Percentiles rank a stretch among this genome's conserved stretches.
phyloP scores from a whole-genome alignment of 805 yeast species.

The Clavispora santaluciae region DNA sequence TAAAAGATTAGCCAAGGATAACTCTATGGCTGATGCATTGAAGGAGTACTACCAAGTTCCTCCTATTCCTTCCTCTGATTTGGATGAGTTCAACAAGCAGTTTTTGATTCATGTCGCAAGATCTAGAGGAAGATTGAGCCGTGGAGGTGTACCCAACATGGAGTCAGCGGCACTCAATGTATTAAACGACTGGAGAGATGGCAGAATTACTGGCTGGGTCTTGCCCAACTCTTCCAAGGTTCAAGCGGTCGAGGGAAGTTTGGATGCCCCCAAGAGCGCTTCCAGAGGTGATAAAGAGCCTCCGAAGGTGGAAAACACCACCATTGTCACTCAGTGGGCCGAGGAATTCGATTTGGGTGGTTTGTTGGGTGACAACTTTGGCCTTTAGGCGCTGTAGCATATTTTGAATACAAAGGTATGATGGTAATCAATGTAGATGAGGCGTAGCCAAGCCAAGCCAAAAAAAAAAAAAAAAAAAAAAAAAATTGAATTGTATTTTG shows the following conservation, averaged over 20 bases:
- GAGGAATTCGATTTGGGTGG: conserved; percentile 91
- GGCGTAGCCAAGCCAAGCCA: too few species aligned
- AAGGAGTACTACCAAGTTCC: conserved; percentile 74
- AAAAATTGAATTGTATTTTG: too few species aligned
- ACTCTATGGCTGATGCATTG: conserved; percentile 73
- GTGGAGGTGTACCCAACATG: conserved; percentile 89
- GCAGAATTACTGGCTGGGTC: conserved; percentile 88
- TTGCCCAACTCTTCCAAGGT: conserved; percentile 56
- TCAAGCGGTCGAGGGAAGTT: conserved; percentile 21
- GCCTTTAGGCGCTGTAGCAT: conserved; percentile 16
- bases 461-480: too few species aligned
- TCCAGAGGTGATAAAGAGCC: conserved; percentile 42
- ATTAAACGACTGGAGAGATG: conserved; percentile 95
- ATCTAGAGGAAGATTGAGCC: conserved; percentile 84
- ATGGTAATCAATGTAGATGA: not conserved
- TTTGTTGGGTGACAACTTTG: conserved; percentile 50
- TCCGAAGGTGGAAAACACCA: conserved; percentile 57
- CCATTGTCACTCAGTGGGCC: conserved; percentile 87
- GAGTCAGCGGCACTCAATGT: conserved; percentile 79
- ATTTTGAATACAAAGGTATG: conserved; percentile 1
- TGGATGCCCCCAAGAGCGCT: conserved; percentile 35
- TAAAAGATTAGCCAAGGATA: conserved; percentile 67
- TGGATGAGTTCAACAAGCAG: conserved; percentile 77
- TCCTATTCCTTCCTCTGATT: conserved; percentile 64
- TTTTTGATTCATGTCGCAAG: conserved; percentile 91